Evolutionary conservation across 2,329 filamentous ascomycete genomes (phyloP), one percentile per base, ranked within the genome.

Genomic region (Aspergillus fijiensis): DNA sequence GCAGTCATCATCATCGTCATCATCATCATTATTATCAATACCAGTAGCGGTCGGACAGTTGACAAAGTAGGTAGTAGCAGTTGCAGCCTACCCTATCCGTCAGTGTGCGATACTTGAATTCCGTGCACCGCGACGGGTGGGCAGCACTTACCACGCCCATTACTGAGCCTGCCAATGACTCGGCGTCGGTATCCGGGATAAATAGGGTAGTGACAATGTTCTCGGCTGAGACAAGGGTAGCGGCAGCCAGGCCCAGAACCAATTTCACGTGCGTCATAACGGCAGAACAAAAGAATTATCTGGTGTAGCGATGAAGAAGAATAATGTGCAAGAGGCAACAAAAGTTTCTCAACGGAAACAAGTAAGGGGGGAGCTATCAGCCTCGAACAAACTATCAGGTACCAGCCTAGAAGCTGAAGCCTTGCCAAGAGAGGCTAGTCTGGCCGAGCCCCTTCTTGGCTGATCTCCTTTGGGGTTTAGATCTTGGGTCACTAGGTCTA

Each of bases 1-100:
- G 45, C 70, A 72, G 16, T 69, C 64, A 6, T 48, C 50, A 42
- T 56, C 23, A 51, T 35, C 33, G 1, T 35, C 33, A 4, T 35
- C 14, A 35, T 35, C 33, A 14, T 35, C 14, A 35, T 10, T 10
- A 12, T 35, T 10, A 35, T 5, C 11, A 9, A 14, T 4, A 35
- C 33, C 33, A 11, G 33, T 35, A 16, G 67, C 65, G 2, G 60
- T 55, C 0, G 66, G 62, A 10, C 70, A 70, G 35, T 67, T 69
- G 47, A 71, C 64, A 35, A 61, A 67, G 50, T 68, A 71, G 1
- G 69, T 70, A 4, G 68, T 71, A 2, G 66, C 69, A 12, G 67
- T 65, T 11, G 65, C 61, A 49, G 68, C 61, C 69, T 72, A 16
- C 11, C 4, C 12, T 35, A 5, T 35, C 11, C 4, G 33, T 35